phyloP scores from a whole-genome alignment of 257 asterid species.

The Ballota nigra region DNA sequence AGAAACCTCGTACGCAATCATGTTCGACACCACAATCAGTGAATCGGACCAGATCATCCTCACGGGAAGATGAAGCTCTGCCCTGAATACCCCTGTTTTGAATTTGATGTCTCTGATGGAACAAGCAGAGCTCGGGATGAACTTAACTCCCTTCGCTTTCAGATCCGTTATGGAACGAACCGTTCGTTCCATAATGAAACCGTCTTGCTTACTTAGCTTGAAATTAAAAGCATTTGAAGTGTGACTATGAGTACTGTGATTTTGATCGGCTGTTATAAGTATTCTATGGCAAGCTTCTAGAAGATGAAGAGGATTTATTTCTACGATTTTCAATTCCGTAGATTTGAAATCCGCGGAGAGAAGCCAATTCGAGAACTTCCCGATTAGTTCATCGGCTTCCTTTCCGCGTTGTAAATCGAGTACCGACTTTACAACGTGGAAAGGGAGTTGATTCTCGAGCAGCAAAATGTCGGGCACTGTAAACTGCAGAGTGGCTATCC shows the following conservation, averaged over 20 bases:
- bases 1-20: slow-evolving; percentile 24
- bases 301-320: no score
- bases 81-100: not conserved
- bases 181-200: not conserved
- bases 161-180: no score
- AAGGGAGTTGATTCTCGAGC: slow-evolving; percentile 17
- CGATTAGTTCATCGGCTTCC: not conserved
- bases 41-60: not conserved
- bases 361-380: not conserved
- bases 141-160: no score
- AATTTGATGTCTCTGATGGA: slow-evolving; percentile 15
- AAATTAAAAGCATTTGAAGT: not conserved
- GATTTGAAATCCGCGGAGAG: not conserved
- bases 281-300: no score
- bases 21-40: not conserved
- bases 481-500: slow-evolving; percentile 4
- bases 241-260: not conserved
- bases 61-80: slow-evolving; percentile 13
- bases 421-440: not conserved
- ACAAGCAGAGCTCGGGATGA: not conserved
- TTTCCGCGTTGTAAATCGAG: not conserved
- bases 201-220: not conserved
- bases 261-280: not conserved
- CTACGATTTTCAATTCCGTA: no score
- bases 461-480: not conserved